Evolutionary conservation across 73 alveolate species (phyloP).

Genomic region (Paramecium sonneborni): DNA sequence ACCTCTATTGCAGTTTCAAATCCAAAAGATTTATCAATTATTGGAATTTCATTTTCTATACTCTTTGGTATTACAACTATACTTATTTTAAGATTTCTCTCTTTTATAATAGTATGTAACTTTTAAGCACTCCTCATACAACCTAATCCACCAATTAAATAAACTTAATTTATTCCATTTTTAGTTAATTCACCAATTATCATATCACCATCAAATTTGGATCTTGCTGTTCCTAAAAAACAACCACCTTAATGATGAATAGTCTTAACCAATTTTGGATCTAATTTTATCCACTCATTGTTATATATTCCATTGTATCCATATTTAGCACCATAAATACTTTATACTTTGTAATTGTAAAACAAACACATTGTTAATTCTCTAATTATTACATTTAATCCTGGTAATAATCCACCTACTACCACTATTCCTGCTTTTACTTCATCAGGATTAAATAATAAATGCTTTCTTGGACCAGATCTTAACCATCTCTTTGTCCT

Average conservation of each 20-base stretch:
- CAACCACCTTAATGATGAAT: constrained; percentile 88
- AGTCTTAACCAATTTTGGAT: constrained; percentile 70
- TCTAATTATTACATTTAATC: constrained; percentile 90
- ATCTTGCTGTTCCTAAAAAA: constrained; percentile 85
- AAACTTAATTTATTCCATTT: constrained; percentile 84
- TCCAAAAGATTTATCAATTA: constrained; percentile 79
- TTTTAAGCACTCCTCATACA: constrained; percentile 86
- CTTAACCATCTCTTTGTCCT: constrained; percentile 66
- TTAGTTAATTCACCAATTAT: constrained; percentile 75
- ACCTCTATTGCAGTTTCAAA: constrained; percentile 63
- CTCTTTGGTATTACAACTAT: constrained; percentile 95
- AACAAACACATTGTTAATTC: constrained; percentile 83
- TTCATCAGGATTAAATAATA: constrained; percentile 60
- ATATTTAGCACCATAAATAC: constrained; percentile 82
- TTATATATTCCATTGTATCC: constrained; percentile 87
- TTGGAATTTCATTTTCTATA: constrained; percentile 97
- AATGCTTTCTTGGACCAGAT: constrained; percentile 65
- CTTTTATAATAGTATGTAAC: constrained; percentile 71
- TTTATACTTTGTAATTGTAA: constrained; percentile 78
- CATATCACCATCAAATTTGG: constrained; percentile 81
- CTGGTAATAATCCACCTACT: constrained; percentile 94
- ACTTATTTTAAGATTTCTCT: constrained; percentile 72
- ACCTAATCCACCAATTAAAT: constrained; percentile 95
- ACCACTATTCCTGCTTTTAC: constrained; percentile 89
- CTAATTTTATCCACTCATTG: constrained; percentile 80